phyloP scores from a whole-genome alignment of 371 early-diverging fungal genomes.

The Phascolomyces articulosus region DNA sequence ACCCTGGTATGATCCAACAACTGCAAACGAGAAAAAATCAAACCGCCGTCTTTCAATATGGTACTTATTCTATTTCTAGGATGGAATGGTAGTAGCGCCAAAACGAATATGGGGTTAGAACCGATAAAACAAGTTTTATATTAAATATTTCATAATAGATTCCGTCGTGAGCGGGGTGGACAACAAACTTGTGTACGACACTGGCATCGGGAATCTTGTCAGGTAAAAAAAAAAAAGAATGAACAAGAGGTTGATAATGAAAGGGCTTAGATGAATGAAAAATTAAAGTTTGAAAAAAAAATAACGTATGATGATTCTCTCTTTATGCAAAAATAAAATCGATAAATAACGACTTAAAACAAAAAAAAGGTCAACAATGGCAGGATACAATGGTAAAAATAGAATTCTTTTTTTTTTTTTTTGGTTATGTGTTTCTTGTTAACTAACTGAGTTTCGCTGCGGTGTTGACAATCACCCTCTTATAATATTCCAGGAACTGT shows the following conservation, averaged over 20 bases:
- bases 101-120: too few species aligned
- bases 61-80: neutral
- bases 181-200: constrained; percentile 14
- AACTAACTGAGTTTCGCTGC: too few species aligned
- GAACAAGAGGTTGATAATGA: too few species aligned
- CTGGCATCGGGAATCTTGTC: constrained; percentile 25
- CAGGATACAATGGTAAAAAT: constrained; percentile 23
- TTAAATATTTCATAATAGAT: neutral
- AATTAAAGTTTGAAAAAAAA: too few species aligned
- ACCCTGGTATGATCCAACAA: constrained; percentile 5
- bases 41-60: constrained; percentile 4
- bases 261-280: neutral
- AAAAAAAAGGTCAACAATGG: constrained; percentile 14
- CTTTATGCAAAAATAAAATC: neutral
- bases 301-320: too few species aligned
- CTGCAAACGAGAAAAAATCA: neutral
- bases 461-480: neutral
- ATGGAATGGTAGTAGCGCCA: too few species aligned
- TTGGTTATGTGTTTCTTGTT: neutral
- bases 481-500: constrained; percentile 56
- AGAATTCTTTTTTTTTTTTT: neutral
- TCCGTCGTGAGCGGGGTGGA: constrained; percentile 13
- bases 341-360: neutral
- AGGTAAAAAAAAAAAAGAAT: too few species aligned
- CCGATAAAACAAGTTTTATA: too few species aligned